phyloP scores from a whole-genome alignment of 1,139 yeast species.

The Hemisphaericaspora subhashii region DNA sequence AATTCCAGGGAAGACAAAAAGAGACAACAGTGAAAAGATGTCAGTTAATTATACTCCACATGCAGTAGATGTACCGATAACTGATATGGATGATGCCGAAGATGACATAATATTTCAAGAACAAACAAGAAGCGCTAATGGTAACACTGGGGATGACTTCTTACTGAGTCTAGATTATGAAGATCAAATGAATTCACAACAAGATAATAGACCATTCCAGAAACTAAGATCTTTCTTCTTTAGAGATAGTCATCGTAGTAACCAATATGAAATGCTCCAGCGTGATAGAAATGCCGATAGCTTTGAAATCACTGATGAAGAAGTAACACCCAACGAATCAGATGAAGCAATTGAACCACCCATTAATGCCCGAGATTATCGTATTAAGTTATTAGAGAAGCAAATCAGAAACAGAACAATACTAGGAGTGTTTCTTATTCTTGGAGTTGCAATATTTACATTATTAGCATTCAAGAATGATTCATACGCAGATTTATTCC shows the following conservation, averaged over 20 bases:
- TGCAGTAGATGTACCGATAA: conserved; percentile 56
- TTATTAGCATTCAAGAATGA: conserved; percentile 5
- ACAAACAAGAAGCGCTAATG: conserved; percentile 9
- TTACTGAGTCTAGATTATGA: conserved; percentile 27
- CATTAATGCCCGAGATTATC: conserved; percentile 13
- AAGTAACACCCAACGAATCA: conserved; percentile 7
- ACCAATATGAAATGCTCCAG: conserved; percentile 15
- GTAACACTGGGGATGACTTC: conserved; percentile 13
- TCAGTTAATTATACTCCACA: conserved; percentile 23
- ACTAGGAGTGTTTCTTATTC: conserved; percentile 10
- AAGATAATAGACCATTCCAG: conserved; percentile 5
- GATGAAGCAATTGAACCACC: conserved; percentile 8
- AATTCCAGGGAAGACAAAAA: too few relatives aligned
- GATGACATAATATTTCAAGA: conserved; percentile 42
- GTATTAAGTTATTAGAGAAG: conserved; percentile 14
- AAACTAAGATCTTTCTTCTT: conserved; percentile 13
- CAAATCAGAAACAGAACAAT: conserved; percentile 14
- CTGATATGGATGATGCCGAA: conserved; percentile 55
- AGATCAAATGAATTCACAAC: conserved; percentile 3
- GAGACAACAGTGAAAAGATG: too few relatives aligned
- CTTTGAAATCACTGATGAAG: conserved; percentile 8
- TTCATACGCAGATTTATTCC: neutral
- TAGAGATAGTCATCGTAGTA: conserved; percentile 4
- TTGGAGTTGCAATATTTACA: conserved; percentile 8
- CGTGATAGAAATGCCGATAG: conserved; percentile 6